Percentiles rank a stretch among this genome's conserved stretches.
These are phyloP conservation scores for Leavenworthia alabamica DNA, from an alignment of 345 rosid genomes.

Conservation along the genomic window DNA sequence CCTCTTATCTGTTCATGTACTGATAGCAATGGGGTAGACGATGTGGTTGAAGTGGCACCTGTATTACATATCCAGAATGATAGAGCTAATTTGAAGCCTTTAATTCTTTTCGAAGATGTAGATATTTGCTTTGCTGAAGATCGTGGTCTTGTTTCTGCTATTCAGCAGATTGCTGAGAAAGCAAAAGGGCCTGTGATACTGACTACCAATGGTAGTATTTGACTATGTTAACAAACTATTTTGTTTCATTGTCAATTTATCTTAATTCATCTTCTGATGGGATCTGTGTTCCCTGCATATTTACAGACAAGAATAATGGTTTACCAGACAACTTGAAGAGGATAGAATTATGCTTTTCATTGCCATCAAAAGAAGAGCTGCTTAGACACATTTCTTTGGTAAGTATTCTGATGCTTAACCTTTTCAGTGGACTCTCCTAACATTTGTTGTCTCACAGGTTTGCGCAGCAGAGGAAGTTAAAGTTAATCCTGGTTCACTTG, in stretches of 20 bases:
- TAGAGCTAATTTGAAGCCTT: constrained; percentile 45
- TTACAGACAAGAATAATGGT: constrained; percentile 51
- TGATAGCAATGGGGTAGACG: constrained; percentile 31
- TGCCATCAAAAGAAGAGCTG: constrained; percentile 57
- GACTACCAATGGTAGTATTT: constrained; percentile 70
- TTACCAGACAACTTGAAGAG: constrained; percentile 70
- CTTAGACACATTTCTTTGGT: constrained; percentile 50
- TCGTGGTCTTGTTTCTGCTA: constrained; percentile 78
- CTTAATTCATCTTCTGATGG: constrained; percentile 3
- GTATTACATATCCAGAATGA: constrained; percentile 27
- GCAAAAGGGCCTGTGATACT: constrained; percentile 86
- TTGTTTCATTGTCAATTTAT: background rate
- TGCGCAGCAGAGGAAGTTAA: constrained; percentile 61
- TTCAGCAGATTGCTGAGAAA: constrained; percentile 78
- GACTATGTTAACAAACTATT: constrained; percentile 8
- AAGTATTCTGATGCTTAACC: constrained; percentile 18
- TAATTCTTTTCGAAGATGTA: constrained; percentile 92
- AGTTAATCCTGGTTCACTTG: constrained; percentile 45
- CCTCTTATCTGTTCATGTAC: constrained; percentile 35
- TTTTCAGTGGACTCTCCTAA: constrained; percentile 18
- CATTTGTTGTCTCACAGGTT: constrained; percentile 40
- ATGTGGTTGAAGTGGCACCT: constrained; percentile 38
- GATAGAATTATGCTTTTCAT: constrained; percentile 47
- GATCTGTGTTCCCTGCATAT: constrained; percentile 24
- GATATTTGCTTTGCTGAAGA: constrained; percentile 79